Conservation (phyloP, 2,329 filamentous ascomycete species). For the Penicillium glabrum region DNA sequence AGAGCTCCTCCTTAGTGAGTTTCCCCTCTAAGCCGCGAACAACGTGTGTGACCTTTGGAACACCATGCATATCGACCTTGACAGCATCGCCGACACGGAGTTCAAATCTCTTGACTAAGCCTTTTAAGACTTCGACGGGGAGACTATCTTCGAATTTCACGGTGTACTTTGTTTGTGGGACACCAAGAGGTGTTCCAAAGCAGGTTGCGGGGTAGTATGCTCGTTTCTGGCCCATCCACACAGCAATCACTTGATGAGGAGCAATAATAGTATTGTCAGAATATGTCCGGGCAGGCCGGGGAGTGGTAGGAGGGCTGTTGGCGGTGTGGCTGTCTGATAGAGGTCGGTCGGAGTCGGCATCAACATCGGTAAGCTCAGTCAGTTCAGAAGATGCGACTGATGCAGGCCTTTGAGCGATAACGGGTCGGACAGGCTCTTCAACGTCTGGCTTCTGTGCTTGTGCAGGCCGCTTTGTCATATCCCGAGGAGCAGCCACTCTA, state of each 20-base stretch:
- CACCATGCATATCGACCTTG: slow-evolving; percentile 45
- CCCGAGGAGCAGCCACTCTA: slow-evolving; percentile 7
- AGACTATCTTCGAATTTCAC: slow-evolving; percentile 48
- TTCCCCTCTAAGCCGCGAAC: slow-evolving; percentile 43
- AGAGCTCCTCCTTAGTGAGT: slow-evolving; percentile 29
- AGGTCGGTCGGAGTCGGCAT: slow-evolving; percentile 8
- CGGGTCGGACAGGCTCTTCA: slow-evolving; percentile 1
- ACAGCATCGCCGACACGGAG: slow-evolving; percentile 46
- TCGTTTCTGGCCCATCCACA: slow-evolving; percentile 56
- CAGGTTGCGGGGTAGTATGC: slow-evolving; percentile 63
- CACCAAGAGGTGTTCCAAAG: slow-evolving; percentile 45
- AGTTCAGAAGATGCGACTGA: slow-evolving; percentile 11
- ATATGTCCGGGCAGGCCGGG: slow-evolving; percentile 5
- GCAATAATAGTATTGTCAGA: slow-evolving; percentile 32
- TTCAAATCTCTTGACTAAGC: slow-evolving; percentile 46
- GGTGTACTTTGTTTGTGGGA: slow-evolving; percentile 43
- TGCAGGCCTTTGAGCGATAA: background rate
- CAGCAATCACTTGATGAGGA: slow-evolving; percentile 57
- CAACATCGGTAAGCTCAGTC: slow-evolving; percentile 13
- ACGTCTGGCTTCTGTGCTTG: slow-evolving; percentile 8
- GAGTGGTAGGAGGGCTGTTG: slow-evolving; percentile 13
- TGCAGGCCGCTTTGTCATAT: slow-evolving; percentile 2
- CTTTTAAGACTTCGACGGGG: slow-evolving; percentile 40
- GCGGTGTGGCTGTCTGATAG: slow-evolving; percentile 10
- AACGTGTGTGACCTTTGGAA: slow-evolving; percentile 46